Conservation (phyloP, 768 basidiomycete species). For the Pisolithus albus region DNA sequence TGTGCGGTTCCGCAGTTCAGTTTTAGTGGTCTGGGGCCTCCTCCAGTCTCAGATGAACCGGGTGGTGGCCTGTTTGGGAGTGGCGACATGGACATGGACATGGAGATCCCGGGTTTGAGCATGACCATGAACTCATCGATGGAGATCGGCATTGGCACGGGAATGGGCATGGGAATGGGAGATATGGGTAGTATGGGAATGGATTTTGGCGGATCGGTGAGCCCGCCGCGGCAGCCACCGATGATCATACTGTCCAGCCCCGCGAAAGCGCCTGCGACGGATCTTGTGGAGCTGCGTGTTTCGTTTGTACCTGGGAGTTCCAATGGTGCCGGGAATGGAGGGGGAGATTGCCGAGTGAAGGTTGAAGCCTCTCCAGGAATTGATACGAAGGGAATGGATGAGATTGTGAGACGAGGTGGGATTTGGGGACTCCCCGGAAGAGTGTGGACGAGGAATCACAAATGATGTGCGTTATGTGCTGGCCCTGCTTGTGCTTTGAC, state of each 20-base stretch:
- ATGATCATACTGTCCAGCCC: constrained; percentile 63
- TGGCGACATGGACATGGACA: constrained; percentile 28
- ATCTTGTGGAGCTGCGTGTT: constrained; percentile 59
- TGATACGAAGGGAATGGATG: constrained; percentile 53
- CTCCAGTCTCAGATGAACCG: constrained; percentile 14
- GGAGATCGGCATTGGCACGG: constrained; percentile 23
- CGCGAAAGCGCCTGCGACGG: constrained; percentile 55
- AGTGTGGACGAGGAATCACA: constrained; percentile 37
- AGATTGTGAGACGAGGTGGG: constrained; percentile 67
- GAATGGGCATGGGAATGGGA: constrained; percentile 21
- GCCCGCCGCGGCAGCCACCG: constrained; percentile 35
- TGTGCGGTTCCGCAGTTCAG: constrained; percentile 19
- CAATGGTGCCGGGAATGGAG: constrained; percentile 1
- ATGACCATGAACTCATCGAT: constrained; percentile 29
- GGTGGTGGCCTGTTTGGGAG: constrained; percentile 25
- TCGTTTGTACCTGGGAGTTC: constrained; percentile 43
- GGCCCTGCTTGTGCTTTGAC: neutral
- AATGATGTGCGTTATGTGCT: constrained; percentile 4
- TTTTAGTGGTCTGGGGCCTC: constrained; percentile 20
- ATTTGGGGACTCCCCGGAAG: constrained; percentile 61
- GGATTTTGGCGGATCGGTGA: constrained; percentile 25
- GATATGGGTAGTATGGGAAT: neutral
- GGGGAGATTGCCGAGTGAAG: constrained; percentile 18
- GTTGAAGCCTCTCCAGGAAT: constrained; percentile 33
- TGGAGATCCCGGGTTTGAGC: constrained; percentile 30